A percentile compares a stretch with the other conserved stretches of the same genome.
Evolutionary conservation across 164 flowering plant species (phyloP).

Genomic region (Liriodendron chinense): DNA sequence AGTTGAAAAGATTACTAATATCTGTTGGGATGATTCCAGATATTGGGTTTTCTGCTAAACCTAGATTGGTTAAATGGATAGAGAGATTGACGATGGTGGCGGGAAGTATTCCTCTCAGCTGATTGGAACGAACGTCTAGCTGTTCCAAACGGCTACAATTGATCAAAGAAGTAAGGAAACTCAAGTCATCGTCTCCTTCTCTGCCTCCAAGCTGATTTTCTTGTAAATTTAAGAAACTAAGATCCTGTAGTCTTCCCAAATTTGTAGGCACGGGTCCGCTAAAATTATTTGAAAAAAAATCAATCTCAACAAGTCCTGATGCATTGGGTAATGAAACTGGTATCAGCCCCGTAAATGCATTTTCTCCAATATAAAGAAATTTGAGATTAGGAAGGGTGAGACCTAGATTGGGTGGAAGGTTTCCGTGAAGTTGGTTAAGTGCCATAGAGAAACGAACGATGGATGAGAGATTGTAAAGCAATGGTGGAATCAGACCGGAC

Average conservation of each 20-base stretch:
- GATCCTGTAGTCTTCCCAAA: slow-evolving; percentile 7
- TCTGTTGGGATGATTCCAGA: slow-evolving; percentile 27
- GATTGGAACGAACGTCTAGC: slow-evolving; percentile 10
- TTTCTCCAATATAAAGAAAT: not conserved
- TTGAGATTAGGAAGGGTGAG: not conserved
- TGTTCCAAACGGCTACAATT: slow-evolving; percentile 17
- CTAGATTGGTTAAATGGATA: not conserved
- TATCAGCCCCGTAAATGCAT: not conserved
- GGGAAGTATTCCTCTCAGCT: slow-evolving; percentile 25
- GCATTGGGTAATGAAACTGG: not conserved
- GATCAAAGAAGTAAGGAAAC: slow-evolving; percentile 18
- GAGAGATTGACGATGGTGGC: slow-evolving; percentile 29
- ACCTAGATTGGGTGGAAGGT: slow-evolving; percentile 5
- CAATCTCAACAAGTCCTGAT: not conserved
- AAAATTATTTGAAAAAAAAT: not conserved
- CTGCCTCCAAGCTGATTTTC: slow-evolving; percentile 6
- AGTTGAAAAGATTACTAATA: not conserved
- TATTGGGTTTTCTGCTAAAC: slow-evolving; percentile 17
- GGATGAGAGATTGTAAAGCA: slow-evolving; percentile 7
- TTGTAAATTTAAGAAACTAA: not conserved
- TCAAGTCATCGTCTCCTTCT: slow-evolving; percentile 10
- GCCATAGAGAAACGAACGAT: not conserved
- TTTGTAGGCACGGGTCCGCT: slow-evolving; percentile 5
- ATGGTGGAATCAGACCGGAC: not conserved
- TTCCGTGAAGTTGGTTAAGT: not conserved